Evolutionary conservation across 1,139 yeast species (phyloP).

Genomic region (Debaryomyces psychrophilus): DNA sequence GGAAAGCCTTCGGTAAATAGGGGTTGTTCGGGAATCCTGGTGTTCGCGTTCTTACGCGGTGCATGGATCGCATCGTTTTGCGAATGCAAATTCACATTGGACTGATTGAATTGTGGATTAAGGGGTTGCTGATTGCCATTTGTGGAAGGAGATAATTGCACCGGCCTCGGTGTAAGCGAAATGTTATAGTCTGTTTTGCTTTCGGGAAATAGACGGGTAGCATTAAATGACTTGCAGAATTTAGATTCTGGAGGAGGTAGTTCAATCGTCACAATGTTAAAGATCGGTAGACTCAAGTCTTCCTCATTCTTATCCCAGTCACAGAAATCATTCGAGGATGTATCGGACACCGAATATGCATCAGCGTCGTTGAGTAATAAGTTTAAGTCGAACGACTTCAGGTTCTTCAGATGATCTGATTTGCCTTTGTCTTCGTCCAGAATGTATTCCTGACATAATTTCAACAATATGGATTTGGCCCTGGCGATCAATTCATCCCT

Average conservation of each 20-base stretch:
- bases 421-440: conserved; percentile 11
- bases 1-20: conserved; percentile 1
- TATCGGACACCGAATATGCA: background rate
- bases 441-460: conserved; percentile 15
- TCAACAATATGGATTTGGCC: conserved; percentile 15
- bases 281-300: conserved; percentile 19
- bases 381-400: conserved; percentile 18
- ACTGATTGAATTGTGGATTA: background rate
- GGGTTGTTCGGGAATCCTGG: background rate
- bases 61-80: background rate
- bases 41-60: background rate
- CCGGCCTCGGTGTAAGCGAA: conserved; percentile 2
- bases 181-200: background rate
- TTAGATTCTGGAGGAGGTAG: conserved; percentile 15
- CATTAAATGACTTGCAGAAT: conserved; percentile 15
- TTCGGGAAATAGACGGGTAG: conserved; percentile 17
- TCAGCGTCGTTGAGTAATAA: conserved; percentile 17
- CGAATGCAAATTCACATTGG: background rate
- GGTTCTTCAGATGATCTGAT: conserved; percentile 5
- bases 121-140: background rate
- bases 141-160: background rate
- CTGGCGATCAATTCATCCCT: conserved; percentile 10
- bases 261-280: conserved; percentile 16
- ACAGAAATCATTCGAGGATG: conserved; percentile 9
- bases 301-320: conserved; percentile 14